Evolutionary conservation across 2,329 filamentous ascomycete species (phyloP), one percentile per base, ranked within the genome.

Genomic region (Erysiphe neolycopersici): DNA sequence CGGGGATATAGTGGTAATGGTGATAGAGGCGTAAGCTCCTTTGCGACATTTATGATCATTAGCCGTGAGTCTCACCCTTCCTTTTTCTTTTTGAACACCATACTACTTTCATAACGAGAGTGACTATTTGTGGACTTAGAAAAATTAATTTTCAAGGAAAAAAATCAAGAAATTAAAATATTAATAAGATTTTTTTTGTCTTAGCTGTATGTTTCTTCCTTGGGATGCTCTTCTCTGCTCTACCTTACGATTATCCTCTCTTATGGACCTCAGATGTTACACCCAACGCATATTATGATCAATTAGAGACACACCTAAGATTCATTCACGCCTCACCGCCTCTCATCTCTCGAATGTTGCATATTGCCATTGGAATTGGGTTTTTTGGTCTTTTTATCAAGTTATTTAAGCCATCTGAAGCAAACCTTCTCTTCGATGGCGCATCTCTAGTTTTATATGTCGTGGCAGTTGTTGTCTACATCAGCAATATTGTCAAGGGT

Each of bases 31-130:
- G 67, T 71, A 41, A 64, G 65, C 54, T 83, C 83, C 42, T 98
- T 98, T 60, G 84, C 85, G 61, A 94, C 89, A 40, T 94, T 93
- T 59, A 77, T 98, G 62, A 94, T 98, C 58, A 77, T 95, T 52
- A 85, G 83, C 51, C 84, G 87, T 94, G 71, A 59, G 82, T 26
- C 6, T 9, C 8, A 26, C 8, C 8, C 22, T 26, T 1, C 6
- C 3, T 26, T 26, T 26, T 9, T 26, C 49, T 37, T 33, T 38
- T 36, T 44, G 39, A 44, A 43, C 43, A 36, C 42, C 43, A 32
- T 42, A 44, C 38, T 47, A 47, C 43, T 44, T 42, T 43, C 26
- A 36, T 11, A 19, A 22, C 35, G 33, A 46, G 47, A 47, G 38
- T 51, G 44, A 41, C 42, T 22, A 29, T 5, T 6, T 22, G 22